phyloP scores from a whole-genome alignment of 331 rosid species.

The Pyracantha coccinea region DNA sequence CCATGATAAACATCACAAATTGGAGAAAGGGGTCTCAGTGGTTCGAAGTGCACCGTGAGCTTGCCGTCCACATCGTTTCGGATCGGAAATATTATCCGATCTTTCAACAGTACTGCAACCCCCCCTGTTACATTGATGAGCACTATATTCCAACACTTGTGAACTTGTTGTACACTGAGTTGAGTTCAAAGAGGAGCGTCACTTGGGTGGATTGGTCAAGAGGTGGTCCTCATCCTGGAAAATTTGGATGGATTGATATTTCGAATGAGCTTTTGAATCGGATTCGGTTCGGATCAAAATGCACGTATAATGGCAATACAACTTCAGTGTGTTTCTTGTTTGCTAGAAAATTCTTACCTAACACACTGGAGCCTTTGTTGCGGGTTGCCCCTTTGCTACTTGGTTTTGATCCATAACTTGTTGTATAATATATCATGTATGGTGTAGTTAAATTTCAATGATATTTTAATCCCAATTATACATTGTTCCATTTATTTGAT shows the following conservation, averaged over 20 bases:
- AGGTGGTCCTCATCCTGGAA: slow-evolving; percentile 44
- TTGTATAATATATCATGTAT: background rate
- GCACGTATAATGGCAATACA: slow-evolving; percentile 28
- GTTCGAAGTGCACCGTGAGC: slow-evolving; percentile 48
- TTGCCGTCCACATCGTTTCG: slow-evolving; percentile 33
- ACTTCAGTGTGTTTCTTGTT: slow-evolving; percentile 49
- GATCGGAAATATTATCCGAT: slow-evolving; percentile 37
- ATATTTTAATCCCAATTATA: too few relatives aligned
- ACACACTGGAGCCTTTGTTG: slow-evolving; percentile 41
- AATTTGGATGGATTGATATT: slow-evolving; percentile 22
- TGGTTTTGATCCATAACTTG: slow-evolving; percentile 23
- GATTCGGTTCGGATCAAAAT: slow-evolving; percentile 35
- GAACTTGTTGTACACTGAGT: slow-evolving; percentile 12
- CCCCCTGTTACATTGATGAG: slow-evolving; percentile 46
- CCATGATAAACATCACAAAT: slow-evolving; percentile 32
- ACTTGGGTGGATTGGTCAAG: slow-evolving; percentile 70
- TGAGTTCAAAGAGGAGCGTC: slow-evolving; percentile 28
- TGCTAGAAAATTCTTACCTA: slow-evolving; percentile 49
- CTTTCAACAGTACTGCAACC: slow-evolving; percentile 20
- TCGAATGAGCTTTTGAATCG: slow-evolving; percentile 35
- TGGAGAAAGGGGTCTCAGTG: slow-evolving; percentile 70
- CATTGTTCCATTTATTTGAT: too few relatives aligned
- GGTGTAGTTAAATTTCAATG: background rate
- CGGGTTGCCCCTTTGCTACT: slow-evolving; percentile 32
- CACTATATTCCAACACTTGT: slow-evolving; percentile 51